Base-by-base conservation (phyloP, 2,329 filamentous ascomycete species). In the Penicillium sp. region DNA sequence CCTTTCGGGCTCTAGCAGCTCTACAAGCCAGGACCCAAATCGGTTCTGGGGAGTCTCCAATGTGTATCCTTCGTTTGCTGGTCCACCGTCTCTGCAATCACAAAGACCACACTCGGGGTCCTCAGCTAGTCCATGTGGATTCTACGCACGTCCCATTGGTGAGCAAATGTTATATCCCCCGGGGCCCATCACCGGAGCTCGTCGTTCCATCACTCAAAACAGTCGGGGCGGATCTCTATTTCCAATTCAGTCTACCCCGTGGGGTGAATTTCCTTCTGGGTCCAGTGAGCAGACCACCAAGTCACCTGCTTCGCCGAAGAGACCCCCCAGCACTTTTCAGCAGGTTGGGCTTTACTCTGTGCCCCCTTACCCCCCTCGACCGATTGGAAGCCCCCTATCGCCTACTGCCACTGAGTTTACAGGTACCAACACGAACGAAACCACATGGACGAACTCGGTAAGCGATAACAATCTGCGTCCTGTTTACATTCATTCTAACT, bases 371-470 rank as follows among this genome's bases (percentile, higher is more conserved):
- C 81, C 81, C 60, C 80, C 81, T 63, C 83, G 83, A 60, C 78
- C 84, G 26, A 79, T 84, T 59, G 83, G 85, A 26, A 89, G 86
- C 18, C 80, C 86, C 8, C 78, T 92, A 40, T 90, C 89, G 18
- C 87, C 89, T 13, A 85, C 89, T 62, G 89, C 88, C 26, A 86
- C 84, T 5, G 89, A 92, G 68, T 92, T 92, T 64, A 89, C 85
- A 13, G 82, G 85, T 4, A 51, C 65, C 32, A 69, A 54, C 50
- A 42, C 64, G 40, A 67, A 57, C 54, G 56, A 61, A 53, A 61
- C 55, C 38, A 48, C 66, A 38, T 71, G 76, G 76, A 58, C 65
- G 57, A 63, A 71, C 71, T 50, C 87, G 79, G 86, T 63, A 81
- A 86, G 75, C 81, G 81, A 70, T n/a, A 26, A 26, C 44, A 34